Evolutionary conservation across 257 asterid species (phyloP).

Genomic region (Plantago major): DNA sequence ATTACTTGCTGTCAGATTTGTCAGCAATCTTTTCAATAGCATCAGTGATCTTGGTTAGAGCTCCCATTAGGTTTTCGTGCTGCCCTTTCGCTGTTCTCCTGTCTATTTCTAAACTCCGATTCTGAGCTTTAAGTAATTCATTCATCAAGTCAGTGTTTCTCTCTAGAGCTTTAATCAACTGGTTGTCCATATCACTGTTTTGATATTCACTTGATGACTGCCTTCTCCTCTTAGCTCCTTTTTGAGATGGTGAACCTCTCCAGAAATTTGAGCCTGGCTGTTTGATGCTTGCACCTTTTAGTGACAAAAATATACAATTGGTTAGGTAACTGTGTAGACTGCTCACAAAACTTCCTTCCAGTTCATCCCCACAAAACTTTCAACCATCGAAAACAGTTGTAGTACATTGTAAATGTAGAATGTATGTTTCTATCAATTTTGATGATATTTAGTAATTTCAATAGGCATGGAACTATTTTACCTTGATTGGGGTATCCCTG

Average conservation of each 20-base stretch:
- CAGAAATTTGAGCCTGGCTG: slow-evolving; percentile 25
- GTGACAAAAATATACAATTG: background rate
- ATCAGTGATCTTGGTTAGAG: slow-evolving; percentile 50
- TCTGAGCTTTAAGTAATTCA: slow-evolving; percentile 51
- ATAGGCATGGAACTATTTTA: slow-evolving; percentile 14
- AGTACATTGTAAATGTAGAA: background rate
- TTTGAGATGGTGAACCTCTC: slow-evolving; percentile 31
- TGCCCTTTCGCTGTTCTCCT: slow-evolving; percentile 49
- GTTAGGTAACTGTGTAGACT: background rate
- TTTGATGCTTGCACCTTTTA: slow-evolving; percentile 34
- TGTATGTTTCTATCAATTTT: background rate
- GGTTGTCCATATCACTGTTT: slow-evolving; percentile 21
- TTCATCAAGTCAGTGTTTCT: slow-evolving; percentile 33
- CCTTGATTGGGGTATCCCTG: slow-evolving; percentile 38
- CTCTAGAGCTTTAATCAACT: slow-evolving; percentile 43
- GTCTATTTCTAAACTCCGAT: slow-evolving; percentile 26
- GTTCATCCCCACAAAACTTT: background rate
- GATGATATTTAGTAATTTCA: background rate
- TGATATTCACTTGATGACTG: slow-evolving; percentile 28
- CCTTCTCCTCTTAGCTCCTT: slow-evolving; percentile 42
- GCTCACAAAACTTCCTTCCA: background rate
- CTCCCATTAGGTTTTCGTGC: slow-evolving; percentile 34
- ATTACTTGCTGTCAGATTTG: slow-evolving; percentile 29
- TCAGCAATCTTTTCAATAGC: slow-evolving; percentile 49
- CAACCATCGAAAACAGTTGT: too few species aligned